Conservation (phyloP, 768 basidiomycete species). For the Terana coerulea region DNA sequence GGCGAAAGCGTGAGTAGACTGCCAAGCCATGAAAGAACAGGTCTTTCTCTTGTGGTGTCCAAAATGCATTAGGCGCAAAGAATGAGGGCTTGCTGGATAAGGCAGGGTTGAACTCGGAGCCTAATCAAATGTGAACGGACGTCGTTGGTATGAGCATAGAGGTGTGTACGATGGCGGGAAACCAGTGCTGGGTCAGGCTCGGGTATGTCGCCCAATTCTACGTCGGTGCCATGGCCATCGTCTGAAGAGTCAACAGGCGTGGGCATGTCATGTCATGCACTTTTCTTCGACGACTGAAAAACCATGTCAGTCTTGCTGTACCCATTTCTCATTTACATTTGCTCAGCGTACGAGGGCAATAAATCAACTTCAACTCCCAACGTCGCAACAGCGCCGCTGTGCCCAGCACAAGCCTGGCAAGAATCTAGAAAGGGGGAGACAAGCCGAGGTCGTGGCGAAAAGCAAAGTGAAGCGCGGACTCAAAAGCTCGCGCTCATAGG, state of each 20-base stretch:
- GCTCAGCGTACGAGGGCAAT: too few relatives aligned
- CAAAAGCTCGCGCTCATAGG: slow-evolving; percentile 5
- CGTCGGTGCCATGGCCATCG: background rate
- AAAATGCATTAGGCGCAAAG: slow-evolving; percentile 35
- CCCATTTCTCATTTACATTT: background rate
- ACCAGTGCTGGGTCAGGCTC: background rate
- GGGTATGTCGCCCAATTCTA: background rate
- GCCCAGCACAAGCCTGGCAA: slow-evolving; percentile 1
- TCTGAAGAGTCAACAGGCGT: slow-evolving; percentile 4
- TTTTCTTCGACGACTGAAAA: too few relatives aligned
- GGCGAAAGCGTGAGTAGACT: slow-evolving; percentile 64
- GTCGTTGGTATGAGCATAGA: slow-evolving; percentile 32
- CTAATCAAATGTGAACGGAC: slow-evolving; percentile 35
- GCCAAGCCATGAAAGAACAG: slow-evolving; percentile 68
- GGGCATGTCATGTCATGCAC: slow-evolving; percentile 10
- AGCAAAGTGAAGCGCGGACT: background rate
- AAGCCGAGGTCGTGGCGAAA: background rate
- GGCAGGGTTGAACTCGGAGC: too few relatives aligned
- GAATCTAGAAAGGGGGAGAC: background rate
- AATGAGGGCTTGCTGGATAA: too few relatives aligned
- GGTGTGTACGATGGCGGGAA: slow-evolving; percentile 24
- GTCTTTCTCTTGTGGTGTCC: slow-evolving; percentile 69
- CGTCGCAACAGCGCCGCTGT: background rate
- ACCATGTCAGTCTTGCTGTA: background rate
- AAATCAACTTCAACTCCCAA: too few relatives aligned